Base-by-base conservation (phyloP, 2,329 filamentous ascomycete genomes). In the Tetracladium maxilliforme region DNA sequence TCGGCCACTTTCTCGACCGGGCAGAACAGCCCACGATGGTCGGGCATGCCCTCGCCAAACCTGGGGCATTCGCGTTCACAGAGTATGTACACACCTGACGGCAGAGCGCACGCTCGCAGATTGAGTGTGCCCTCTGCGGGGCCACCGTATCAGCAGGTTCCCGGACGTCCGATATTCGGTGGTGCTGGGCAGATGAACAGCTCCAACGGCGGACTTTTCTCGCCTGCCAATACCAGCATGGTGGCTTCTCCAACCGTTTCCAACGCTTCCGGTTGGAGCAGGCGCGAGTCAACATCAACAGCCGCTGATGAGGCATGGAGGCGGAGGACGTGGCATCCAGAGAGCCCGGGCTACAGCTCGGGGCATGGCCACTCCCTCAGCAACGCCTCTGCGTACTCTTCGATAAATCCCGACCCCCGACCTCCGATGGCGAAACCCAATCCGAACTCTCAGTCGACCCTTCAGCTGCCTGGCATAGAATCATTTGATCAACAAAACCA, bases 241-340 rank as follows among this genome's bases (percentile, higher is more conserved):
- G 59, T 76, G 32, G 71, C 50, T 34, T 81, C 54, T 61, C 83
- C 83, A 5, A 78, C 71, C 1, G 64, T 56, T 21, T 70, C 73
- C 1, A 39, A 26, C 11, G 37, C 37, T 7, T 69, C 73, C 17
- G 58, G 61, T 6, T 76, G 70, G 49, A 63, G 67, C 5, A 58
- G 76, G 16, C 62, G 75, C 21, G 78, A 84, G 20, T 78, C 79
- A 1, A 56, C 58, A 4, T 55, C 64, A 7, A 69, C 63, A 25
- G 56, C 61, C 12, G 54, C 66, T 1, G 83, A 92, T 33, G 74
- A 83, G 21, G 78, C 81, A 28, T 81, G 74, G 67, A 71, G 84
- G 34, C 64, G 86, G 33, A 69, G 84, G 26, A 94, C 86, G 4
- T 94, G 86, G 86, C 86, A 94, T 49, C 81, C 83, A 1, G 80